Conservation (phyloP, 441 rosid species). For the Viola pubescens region DNA sequence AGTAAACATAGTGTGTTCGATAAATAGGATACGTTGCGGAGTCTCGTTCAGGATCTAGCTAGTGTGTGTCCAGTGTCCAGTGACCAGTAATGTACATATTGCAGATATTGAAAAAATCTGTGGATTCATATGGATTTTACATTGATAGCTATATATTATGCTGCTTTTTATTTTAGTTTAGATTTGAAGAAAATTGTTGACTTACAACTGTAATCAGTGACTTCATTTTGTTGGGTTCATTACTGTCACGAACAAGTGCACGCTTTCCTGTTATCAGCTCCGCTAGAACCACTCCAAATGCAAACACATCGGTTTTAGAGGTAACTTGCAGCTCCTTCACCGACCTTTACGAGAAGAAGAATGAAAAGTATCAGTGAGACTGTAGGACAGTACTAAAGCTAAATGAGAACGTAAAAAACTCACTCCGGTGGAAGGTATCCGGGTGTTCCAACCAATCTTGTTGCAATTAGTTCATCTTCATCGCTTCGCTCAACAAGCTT, state of each 20-base stretch:
- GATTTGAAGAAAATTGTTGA: constrained; percentile 1
- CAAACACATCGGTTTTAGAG: constrained; percentile 54
- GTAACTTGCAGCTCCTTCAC: constrained; percentile 65
- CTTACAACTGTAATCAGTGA: constrained; percentile 50
- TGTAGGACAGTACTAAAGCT: background rate
- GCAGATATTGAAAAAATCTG: background rate
- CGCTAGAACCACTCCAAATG: constrained; percentile 56
- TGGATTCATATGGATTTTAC: background rate
- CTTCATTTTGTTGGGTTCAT: constrained; percentile 41
- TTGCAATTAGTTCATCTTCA: constrained; percentile 50
- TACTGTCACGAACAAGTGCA: constrained; percentile 43
- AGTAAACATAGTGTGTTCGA: background rate
- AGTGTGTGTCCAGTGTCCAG: background rate
- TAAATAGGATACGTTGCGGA: too few species aligned
- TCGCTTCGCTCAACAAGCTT: constrained; percentile 51
- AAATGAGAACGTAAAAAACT: constrained; percentile 4
- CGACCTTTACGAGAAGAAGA: constrained; percentile 25
- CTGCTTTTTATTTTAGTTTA: background rate
- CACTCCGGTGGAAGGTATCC: constrained; percentile 73
- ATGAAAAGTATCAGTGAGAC: background rate
- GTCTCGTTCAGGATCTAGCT: too few species aligned
- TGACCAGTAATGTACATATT: background rate
- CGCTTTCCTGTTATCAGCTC: constrained; percentile 63
- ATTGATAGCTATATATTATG: background rate
- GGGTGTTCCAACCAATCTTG: constrained; percentile 57